Conservation (phyloP, 306 rosid genomes). For the Citrullus mucosospermus region DNA sequence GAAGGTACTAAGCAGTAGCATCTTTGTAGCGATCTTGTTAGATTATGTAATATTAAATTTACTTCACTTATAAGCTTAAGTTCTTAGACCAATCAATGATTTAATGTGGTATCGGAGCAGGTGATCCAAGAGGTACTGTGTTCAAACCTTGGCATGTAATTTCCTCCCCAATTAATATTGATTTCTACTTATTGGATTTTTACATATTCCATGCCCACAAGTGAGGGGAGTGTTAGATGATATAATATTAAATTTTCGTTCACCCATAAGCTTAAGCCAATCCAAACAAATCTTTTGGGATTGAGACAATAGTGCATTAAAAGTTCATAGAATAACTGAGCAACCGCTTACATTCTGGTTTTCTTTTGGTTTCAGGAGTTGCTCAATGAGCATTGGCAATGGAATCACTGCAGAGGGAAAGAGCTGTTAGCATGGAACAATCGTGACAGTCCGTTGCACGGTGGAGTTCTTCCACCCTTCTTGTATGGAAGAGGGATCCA, state of each 20-base stretch:
- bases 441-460: slow-evolving; percentile 49
- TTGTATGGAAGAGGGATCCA: slow-evolving; percentile 64
- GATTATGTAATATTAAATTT: no score
- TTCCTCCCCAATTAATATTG: no score
- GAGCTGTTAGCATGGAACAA: slow-evolving; percentile 77
- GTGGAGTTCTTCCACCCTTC: slow-evolving; percentile 93
- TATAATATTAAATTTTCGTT: no score
- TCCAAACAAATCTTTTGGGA: background rate
- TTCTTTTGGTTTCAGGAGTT: slow-evolving; percentile 52
- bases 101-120: no score
- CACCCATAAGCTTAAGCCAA: no score
- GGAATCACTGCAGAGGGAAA: slow-evolving; percentile 41
- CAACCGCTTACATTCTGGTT: slow-evolving; percentile 13
- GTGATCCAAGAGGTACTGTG: no score
- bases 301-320: background rate
- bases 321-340: slow-evolving; percentile 1
- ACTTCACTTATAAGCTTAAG: no score
- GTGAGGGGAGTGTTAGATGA: no score
- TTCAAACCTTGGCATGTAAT: no score
- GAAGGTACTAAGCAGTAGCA: slow-evolving; percentile 37
- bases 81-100: no score
- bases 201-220: no score
- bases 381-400: slow-evolving; percentile 23
- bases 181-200: no score
- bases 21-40: background rate